Evolutionary conservation across 495 filamentous ascomycete genomes (phyloP).

Genomic region (Aspergillus cavernicola): DNA sequence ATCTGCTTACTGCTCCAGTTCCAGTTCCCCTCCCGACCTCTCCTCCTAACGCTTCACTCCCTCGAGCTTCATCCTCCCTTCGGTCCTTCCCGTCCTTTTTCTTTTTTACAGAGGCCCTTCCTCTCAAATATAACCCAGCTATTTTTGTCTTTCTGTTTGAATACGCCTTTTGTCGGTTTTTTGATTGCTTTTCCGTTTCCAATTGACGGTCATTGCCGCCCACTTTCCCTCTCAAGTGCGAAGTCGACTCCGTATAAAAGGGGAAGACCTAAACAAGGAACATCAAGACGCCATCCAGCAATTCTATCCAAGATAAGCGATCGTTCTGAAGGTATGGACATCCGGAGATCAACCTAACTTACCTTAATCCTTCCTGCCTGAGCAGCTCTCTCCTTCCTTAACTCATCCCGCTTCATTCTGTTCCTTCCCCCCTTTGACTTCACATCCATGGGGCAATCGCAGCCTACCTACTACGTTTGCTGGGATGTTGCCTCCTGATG

Average conservation of each 20-base stretch:
- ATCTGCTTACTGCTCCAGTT: constrained; percentile 34
- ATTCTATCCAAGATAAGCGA: background rate
- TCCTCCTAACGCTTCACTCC: constrained; percentile 10
- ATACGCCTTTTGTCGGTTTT: constrained; percentile 8
- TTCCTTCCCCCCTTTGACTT: constrained; percentile 15
- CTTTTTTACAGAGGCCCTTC: constrained; percentile 7
- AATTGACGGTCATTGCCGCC: constrained; percentile 7
- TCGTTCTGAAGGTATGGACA: constrained; percentile 8
- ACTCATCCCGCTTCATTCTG: constrained; percentile 19
- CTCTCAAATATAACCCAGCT: background rate
- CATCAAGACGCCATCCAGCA: constrained; percentile 7
- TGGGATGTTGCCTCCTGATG: constrained; percentile 15
- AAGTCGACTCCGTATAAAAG: constrained; percentile 12
- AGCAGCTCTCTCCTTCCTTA: constrained; percentile 2
- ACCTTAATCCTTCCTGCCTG: constrained; percentile 11
- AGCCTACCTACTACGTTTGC: constrained; percentile 18
- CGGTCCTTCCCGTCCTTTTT: constrained; percentile 11
- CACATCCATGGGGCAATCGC: constrained; percentile 15
- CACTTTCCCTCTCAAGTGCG: constrained; percentile 2
- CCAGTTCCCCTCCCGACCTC: constrained; percentile 27
- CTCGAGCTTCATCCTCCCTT: constrained; percentile 32
- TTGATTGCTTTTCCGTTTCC: background rate
- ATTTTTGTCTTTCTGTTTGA: constrained; percentile 10
- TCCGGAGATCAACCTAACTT: background rate
- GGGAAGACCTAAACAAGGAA: constrained; percentile 1